phyloP scores from a whole-genome alignment of 2,329 filamentous ascomycete species.

The Nemania serpens region DNA sequence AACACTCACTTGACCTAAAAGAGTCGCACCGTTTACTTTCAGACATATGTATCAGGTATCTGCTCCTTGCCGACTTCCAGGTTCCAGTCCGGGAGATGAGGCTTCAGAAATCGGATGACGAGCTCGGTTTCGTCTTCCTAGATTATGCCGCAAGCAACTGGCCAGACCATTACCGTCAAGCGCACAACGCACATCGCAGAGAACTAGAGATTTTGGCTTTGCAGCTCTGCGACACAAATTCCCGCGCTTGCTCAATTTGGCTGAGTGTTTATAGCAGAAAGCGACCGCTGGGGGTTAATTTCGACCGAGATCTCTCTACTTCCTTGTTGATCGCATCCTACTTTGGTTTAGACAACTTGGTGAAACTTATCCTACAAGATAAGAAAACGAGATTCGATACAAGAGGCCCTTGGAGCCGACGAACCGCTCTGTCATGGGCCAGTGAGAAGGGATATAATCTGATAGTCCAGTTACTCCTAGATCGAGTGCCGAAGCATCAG shows the following conservation, averaged over 20 bases:
- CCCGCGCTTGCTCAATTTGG: conserved; percentile 6
- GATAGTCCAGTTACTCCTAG: conserved; percentile 16
- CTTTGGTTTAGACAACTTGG: conserved; percentile 17
- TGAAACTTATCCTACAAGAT: conserved; percentile 3
- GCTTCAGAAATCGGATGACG: not conserved
- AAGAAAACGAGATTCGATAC: not conserved
- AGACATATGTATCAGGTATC: conserved; percentile 20
- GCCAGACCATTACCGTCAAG: conserved; percentile 23
- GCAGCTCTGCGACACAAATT: conserved; percentile 17
- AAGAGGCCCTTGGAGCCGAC: not conserved
- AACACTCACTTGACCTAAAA: conserved; percentile 13
- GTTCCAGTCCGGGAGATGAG: not conserved
- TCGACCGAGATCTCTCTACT: conserved; percentile 1
- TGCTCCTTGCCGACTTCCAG: conserved; percentile 13
- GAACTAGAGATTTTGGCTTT: conserved; percentile 11
- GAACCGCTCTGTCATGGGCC: conserved; percentile 26
- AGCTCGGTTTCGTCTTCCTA: not conserved
- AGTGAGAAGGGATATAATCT: conserved; percentile 20
- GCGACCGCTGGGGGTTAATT: not conserved
- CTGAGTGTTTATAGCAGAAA: conserved; percentile 11
- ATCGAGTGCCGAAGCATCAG: conserved; percentile 55
- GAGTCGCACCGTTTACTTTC: conserved; percentile 23
- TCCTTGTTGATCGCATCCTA: conserved; percentile 22
- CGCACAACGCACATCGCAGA: not conserved
- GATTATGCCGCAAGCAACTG: conserved; percentile 25